Percentiles rank a stretch among this genome's conserved stretches.
Conservation (phyloP, 2,329 filamentous ascomycete genomes). For the Fusarium fracticaudum region DNA sequence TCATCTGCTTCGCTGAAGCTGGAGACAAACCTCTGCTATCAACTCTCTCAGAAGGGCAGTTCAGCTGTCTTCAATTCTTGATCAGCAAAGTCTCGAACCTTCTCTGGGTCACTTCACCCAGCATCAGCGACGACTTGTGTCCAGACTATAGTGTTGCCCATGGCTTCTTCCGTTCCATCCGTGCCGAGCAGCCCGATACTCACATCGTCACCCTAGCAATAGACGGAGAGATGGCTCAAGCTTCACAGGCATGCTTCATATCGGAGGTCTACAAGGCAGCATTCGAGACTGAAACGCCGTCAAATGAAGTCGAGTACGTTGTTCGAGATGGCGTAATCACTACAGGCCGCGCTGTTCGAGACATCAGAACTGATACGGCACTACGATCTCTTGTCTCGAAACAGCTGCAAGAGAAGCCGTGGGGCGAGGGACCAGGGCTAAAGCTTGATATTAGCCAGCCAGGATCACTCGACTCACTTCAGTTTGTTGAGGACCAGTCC, state of each 20-base stretch:
- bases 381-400: background rate
- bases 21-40: background rate
- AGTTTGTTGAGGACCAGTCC: background rate
- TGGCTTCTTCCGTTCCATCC: background rate
- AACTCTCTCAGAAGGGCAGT: background rate
- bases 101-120: background rate
- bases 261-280: background rate
- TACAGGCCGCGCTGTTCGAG: background rate
- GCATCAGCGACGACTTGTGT: rapidly evolving
- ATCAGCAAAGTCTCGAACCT: background rate
- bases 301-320: background rate
- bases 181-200: background rate
- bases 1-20: background rate
- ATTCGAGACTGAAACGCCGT: background rate
- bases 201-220: background rate
- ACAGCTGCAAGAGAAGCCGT: background rate
- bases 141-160: background rate
- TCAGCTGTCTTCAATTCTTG: background rate
- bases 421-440: background rate
- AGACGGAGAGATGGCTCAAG: rapidly evolving
- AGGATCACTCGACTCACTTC: background rate
- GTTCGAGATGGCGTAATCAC: background rate
- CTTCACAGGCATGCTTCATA: background rate
- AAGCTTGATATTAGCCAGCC: background rate
- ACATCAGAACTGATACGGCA: background rate